phyloP scores from a whole-genome alignment of 192 early-diverging fungal species.

The Coemansia sp. region DNA sequence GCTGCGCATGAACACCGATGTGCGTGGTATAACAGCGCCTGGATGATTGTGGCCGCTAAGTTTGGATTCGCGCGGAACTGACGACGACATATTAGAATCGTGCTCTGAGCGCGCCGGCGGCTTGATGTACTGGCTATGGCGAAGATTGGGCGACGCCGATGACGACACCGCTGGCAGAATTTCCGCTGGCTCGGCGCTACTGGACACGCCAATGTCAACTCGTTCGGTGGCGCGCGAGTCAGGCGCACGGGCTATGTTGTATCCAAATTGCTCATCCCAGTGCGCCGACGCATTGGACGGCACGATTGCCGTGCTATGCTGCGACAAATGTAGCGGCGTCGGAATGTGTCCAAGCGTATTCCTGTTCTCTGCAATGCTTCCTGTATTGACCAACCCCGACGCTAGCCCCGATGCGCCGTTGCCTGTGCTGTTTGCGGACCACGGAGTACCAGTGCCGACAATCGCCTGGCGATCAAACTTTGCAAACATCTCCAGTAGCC shows the following conservation, averaged over 20 bases:
- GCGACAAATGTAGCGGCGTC: conserved; percentile 7
- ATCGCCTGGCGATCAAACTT: conserved; percentile 38
- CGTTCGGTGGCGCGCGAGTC: conserved; percentile 2
- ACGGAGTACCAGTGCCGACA: conserved; percentile 8
- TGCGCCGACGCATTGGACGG: conserved; percentile 18
- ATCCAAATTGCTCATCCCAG: conserved; percentile 16
- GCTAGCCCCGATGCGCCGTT: background rate
- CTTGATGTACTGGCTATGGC: conserved; percentile 20
- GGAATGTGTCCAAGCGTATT: background rate
- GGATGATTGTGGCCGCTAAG: conserved; percentile 3
- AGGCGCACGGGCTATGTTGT: background rate
- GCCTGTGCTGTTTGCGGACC: background rate
- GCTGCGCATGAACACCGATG: conserved; percentile 26
- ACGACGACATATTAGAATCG: conserved; percentile 14
- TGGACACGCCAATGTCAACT: conserved; percentile 1
- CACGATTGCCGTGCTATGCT: conserved; percentile 2
- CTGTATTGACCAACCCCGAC: background rate
- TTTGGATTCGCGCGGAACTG: conserved; percentile 25
- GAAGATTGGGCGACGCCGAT: conserved; percentile 35
- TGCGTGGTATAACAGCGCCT: conserved; percentile 8
- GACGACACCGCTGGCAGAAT: conserved; percentile 13
- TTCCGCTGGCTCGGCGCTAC: conserved; percentile 19
- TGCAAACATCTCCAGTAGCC: conserved; percentile 32
- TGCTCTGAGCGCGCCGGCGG: conserved; percentile 17
- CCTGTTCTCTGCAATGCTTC: background rate